Conservation (phyloP, 23 red algal species). For the Gracilaria vermiculophylla region DNA sequence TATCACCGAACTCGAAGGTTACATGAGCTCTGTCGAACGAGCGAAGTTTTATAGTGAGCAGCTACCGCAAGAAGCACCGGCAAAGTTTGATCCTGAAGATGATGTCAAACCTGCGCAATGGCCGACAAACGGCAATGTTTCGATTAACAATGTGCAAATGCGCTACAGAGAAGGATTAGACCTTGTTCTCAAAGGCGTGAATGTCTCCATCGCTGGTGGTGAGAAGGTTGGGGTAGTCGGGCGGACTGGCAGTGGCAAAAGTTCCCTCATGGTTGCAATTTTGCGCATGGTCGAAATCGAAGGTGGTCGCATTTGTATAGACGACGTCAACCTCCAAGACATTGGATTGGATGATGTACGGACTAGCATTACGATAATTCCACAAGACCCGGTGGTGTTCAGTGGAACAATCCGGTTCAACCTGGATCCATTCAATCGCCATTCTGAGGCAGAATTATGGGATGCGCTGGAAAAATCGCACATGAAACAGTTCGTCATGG, state of each 20-base stretch:
- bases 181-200: slow-evolving; percentile 81
- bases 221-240: slow-evolving; percentile 95
- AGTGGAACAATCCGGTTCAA: slow-evolving; percentile 92
- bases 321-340: slow-evolving; percentile 77
- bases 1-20: slow-evolving; percentile 90
- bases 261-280: slow-evolving; percentile 85
- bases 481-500: slow-evolving; percentile 72
- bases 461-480: slow-evolving; percentile 84
- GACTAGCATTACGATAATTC: slow-evolving; percentile 87
- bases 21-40: slow-evolving; percentile 98
- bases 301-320: slow-evolving; percentile 67
- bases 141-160: slow-evolving; percentile 75
- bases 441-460: slow-evolving; percentile 85
- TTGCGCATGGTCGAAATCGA: slow-evolving; percentile 91
- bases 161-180: slow-evolving; percentile 86
- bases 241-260: slow-evolving; percentile 94
- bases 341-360: slow-evolving; percentile 78
- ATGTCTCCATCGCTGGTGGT: slow-evolving; percentile 65
- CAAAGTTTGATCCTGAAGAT: slow-evolving; percentile 38
- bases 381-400: slow-evolving; percentile 97
- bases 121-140: slow-evolving; percentile 65
- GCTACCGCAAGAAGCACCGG: slow-evolving; percentile 80
- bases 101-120: slow-evolving; percentile 54
- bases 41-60: slow-evolving; percentile 76
- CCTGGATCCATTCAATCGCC: slow-evolving; percentile 88